Evolutionary conservation across 2,329 filamentous ascomycete genomes (phyloP).

Genomic region (Aureobasidium pullulans): DNA sequence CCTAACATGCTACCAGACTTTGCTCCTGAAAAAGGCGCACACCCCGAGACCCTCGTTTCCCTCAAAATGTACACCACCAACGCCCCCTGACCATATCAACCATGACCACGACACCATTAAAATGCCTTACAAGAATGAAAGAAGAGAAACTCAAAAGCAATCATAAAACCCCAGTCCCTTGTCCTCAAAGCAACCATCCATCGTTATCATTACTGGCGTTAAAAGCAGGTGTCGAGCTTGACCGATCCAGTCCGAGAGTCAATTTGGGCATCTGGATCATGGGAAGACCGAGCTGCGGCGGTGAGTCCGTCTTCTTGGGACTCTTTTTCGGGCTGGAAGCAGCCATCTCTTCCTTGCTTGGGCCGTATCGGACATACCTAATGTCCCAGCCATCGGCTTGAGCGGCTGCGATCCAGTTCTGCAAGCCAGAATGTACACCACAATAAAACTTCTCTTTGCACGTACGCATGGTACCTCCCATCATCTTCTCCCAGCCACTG

Average conservation of each 20-base stretch:
- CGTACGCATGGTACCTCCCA: constrained; percentile 75
- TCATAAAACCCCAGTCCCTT: neutral
- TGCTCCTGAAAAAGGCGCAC: neutral
- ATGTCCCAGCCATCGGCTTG: constrained; percentile 84
- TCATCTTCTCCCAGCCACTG: constrained; percentile 84
- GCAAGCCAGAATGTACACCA: constrained; percentile 78
- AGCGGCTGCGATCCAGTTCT: constrained; percentile 84
- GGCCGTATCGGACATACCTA: constrained; percentile 69
- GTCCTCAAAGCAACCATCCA: constrained; percentile 15
- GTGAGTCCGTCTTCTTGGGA: constrained; percentile 13
- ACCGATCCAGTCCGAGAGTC: constrained; percentile 13
- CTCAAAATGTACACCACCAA: neutral
- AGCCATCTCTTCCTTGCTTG: constrained; percentile 36
- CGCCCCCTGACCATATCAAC: neutral
- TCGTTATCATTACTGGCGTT: constrained; percentile 15
- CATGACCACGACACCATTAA: neutral
- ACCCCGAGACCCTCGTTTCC: neutral
- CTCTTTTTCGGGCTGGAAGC: constrained; percentile 35
- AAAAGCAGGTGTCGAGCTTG: constrained; percentile 1
- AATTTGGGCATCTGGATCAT: constrained; percentile 10
- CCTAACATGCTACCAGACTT: neutral
- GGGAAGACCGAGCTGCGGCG: constrained; percentile 14
- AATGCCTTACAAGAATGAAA: constrained; percentile 4
- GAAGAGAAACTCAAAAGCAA: neutral
- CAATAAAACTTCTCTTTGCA: constrained; percentile 99